Conservation (phyloP, 257 asterid genomes). For the Thymus mandschuricus region DNA sequence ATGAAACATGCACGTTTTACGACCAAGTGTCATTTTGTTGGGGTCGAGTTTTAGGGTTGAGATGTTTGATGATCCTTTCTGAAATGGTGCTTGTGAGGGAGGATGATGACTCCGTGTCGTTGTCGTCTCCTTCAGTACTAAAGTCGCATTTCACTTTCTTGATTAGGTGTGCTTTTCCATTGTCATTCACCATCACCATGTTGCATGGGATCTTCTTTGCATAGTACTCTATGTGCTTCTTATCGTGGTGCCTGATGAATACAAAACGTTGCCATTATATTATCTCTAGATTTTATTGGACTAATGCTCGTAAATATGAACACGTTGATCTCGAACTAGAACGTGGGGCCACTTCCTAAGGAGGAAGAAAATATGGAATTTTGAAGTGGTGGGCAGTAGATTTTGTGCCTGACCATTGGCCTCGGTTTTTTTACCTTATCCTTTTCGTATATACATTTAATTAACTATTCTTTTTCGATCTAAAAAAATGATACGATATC, state of each 20-base stretch:
- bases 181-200: slow-evolving; percentile 45
- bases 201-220: slow-evolving; percentile 45
- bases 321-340: too few species aligned
- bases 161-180: slow-evolving; percentile 39
- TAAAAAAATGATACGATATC: too few species aligned
- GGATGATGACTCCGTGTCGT: slow-evolving; percentile 22
- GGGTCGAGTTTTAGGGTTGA: slow-evolving; percentile 36
- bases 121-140: slow-evolving; percentile 13
- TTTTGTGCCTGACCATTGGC: too few species aligned
- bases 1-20: background rate
- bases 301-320: too few species aligned
- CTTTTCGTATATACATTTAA: too few species aligned
- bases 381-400: too few species aligned
- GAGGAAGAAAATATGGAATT: too few species aligned
- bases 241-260: slow-evolving; percentile 41
- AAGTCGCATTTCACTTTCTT: slow-evolving; percentile 27
- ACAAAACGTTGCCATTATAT: too few species aligned
- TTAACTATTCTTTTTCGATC: too few species aligned
- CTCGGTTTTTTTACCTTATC: too few species aligned
- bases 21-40: background rate
- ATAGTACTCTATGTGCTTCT: slow-evolving; percentile 44
- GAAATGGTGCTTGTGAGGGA: slow-evolving; percentile 31
- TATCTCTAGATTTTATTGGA: too few species aligned
- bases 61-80: slow-evolving; percentile 38
- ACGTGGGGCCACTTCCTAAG: too few species aligned